Base-by-base conservation (phyloP, 169 alveolate genomes). In the Plasmodium vinckei region DNA sequence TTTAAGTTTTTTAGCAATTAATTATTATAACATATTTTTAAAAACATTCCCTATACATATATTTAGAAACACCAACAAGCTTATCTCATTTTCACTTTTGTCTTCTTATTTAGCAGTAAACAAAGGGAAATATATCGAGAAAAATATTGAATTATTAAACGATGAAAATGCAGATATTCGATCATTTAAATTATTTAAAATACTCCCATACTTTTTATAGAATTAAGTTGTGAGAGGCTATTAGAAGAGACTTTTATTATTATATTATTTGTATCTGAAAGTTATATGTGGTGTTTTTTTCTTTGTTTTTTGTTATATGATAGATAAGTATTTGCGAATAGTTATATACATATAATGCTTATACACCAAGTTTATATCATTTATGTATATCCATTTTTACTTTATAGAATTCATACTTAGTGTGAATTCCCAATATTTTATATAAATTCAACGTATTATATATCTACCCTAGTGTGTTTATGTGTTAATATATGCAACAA, bases 111-210 rank as follows among this genome's bases (percentile, higher is more conserved):
- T 75, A 54, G 88, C 88, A 19, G 71, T 75, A 10, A 75, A 75
- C 57, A 75, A 75, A 69, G 88, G 88, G 47, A 75, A 75, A 44
- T 75, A 63, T 47, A 75, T 75, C 19, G 88, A 75, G 42, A 64
- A 75, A 23, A 75, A 75, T 75, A 75, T 75, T 10, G 77, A 75
- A 13, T 42, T 51, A 0, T 47, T 75, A 44, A 27, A 57, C 6
- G 71, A 75, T 75, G 88, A 75, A 63, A 46, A 23, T 19, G 44
- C 13, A 0, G 69, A 75, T 19, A 42, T 46, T 17, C n/a, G 59
- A 19, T 69, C 53, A 5, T 49, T 47, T 21, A 51, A 25, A 15
- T 57, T 75, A 13, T 75, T 75, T 49, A 75, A 75, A 56, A 69
- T 75, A 27, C 17, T 61, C 5, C 88, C 88, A 5, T 75, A 75